phyloP scores from a whole-genome alignment of 768 basidiomycete species.

The Tylopilus subfusipes region DNA sequence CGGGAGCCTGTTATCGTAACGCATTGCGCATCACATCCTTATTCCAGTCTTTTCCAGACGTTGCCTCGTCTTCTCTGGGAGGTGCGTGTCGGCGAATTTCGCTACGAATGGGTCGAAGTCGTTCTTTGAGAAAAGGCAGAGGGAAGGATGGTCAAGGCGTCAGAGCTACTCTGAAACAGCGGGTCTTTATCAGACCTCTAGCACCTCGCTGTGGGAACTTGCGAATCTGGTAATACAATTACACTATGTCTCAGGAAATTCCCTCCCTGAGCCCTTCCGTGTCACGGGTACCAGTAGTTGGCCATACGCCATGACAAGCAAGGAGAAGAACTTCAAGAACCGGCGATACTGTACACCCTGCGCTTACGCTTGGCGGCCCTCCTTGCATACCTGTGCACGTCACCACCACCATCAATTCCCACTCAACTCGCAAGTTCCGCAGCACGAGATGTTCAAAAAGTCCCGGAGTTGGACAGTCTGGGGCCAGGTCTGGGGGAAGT shows the following conservation, averaged over 20 bases:
- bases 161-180: not conserved
- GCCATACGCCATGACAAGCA: not conserved
- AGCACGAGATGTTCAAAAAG: not conserved
- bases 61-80: not conserved
- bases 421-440: not conserved
- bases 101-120: not conserved
- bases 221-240: not conserved
- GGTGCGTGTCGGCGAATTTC: not conserved
- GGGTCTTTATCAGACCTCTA: not conserved
- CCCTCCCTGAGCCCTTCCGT: not conserved
- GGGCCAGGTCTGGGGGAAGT: no score
- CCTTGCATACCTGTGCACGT: not conserved
- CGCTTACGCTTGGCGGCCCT: not conserved
- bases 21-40: not conserved
- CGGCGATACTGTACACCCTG: not conserved
- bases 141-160: not conserved
- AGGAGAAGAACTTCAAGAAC: not conserved
- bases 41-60: not conserved
- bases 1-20: not conserved
- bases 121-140: not conserved
- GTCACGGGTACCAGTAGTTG: not conserved
- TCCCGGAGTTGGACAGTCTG: no score
- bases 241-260: not conserved
- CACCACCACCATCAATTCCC: not conserved
- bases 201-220: not conserved